phyloP scores from a whole-genome alignment of 441 rosid genomes.

The Jatropha podagrica region DNA sequence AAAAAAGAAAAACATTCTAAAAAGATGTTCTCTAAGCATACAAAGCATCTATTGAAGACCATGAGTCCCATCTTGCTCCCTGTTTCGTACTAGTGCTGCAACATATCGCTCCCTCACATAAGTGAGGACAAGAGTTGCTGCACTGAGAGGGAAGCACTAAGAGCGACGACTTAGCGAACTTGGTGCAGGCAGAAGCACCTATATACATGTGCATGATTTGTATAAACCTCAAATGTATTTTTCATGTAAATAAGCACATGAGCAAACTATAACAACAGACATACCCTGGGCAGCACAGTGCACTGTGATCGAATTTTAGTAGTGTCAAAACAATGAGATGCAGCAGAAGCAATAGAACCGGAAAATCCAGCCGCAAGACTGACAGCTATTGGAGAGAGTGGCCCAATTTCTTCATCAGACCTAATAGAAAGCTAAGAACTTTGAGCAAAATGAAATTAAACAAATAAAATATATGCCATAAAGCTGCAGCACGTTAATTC shows the following conservation, averaged over 20 bases:
- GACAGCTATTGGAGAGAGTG: constrained; percentile 62
- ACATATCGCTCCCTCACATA: not conserved
- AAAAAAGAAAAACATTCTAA: not conserved
- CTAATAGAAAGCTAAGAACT: constrained; percentile 33
- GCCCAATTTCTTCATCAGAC: constrained; percentile 70
- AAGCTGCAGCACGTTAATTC: not conserved
- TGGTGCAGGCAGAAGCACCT: not conserved
- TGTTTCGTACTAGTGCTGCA: not conserved
- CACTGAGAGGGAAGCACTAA: not conserved
- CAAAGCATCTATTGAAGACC: not conserved
- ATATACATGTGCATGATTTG: not conserved
- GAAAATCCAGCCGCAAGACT: constrained; percentile 90
- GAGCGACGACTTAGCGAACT: not conserved
- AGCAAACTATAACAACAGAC: not conserved
- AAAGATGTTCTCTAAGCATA: not conserved
- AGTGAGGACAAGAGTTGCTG: not conserved
- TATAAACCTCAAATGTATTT: not conserved
- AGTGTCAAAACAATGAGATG: constrained; percentile 93
- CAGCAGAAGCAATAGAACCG: constrained; percentile 88
- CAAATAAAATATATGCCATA: not conserved
- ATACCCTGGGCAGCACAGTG: constrained; percentile 80
- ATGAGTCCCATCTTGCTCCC: not conserved
- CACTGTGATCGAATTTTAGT: constrained; percentile 78
- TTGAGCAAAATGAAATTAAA: constrained; percentile 4
- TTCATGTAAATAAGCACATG: not conserved